These are phyloP conservation scores for Gossypioides kirkii DNA, from an alignment of 345 rosid genomes.

Conservation along the genomic window DNA sequence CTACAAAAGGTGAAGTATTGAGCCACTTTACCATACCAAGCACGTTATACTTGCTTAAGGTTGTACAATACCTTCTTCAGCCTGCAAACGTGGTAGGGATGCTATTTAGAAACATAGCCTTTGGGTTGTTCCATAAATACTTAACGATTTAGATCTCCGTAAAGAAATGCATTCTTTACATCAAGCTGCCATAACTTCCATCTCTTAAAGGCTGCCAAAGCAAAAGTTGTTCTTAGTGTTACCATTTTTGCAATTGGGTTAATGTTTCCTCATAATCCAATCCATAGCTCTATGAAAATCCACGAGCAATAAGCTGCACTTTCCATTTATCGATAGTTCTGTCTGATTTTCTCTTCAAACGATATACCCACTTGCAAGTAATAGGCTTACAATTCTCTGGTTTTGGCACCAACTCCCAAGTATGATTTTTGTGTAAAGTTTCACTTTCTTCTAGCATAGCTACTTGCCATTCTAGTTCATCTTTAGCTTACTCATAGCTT, in stretches of 20 bases:
- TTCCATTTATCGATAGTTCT: neutral
- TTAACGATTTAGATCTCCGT: neutral
- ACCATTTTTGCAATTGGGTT: neutral
- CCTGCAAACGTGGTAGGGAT: neutral
- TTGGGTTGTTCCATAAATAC: neutral
- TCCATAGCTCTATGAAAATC: neutral
- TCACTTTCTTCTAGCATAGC: neutral
- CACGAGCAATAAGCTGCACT: neutral
- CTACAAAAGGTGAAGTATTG: neutral
- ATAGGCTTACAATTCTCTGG: neutral
- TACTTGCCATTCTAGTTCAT: neutral
- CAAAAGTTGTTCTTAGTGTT: neutral
- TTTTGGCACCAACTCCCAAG: neutral
- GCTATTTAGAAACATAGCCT: neutral
- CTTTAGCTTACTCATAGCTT: neutral
- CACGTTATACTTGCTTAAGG: neutral
- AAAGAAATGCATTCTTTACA: neutral
- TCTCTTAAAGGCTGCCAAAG: neutral
- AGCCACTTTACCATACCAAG: constrained; percentile 1
- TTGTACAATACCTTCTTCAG: neutral
- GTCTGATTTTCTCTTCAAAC: neutral
- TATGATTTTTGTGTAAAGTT: neutral
- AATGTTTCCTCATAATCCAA: neutral
- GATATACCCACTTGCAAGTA: neutral
- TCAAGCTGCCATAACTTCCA: constrained; percentile 7